These are phyloP conservation scores for Xerocomus amazonicus DNA, from an alignment of 1,284 basidiomycete genomes.

Conservation along the genomic window DNA sequence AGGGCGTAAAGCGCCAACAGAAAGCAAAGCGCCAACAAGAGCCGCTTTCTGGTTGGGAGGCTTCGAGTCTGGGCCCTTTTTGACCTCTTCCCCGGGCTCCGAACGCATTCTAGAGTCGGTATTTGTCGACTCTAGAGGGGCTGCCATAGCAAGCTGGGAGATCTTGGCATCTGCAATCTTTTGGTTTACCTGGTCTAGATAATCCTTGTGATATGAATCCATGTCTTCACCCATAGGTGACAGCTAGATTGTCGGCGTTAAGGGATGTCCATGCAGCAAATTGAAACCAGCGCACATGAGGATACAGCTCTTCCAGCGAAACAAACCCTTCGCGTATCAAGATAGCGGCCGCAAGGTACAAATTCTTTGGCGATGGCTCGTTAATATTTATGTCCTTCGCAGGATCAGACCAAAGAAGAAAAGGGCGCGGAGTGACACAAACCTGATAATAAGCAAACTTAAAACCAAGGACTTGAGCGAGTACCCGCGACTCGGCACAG, in stretches of 20 bases:
- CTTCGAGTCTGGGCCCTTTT: constrained; percentile 46
- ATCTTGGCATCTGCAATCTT: constrained; percentile 65
- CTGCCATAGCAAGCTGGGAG: constrained; percentile 87
- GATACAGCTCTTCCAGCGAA: constrained; percentile 79
- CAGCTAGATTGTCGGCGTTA: constrained; percentile 45
- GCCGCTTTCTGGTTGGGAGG: constrained; percentile 79
- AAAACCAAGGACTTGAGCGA: constrained; percentile 93
- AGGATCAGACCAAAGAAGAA: constrained; percentile 15
- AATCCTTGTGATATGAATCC: constrained; percentile 64
- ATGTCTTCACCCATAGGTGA: constrained; percentile 75
- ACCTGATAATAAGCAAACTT: constrained; percentile 92
- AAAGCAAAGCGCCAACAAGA: constrained; percentile 77
- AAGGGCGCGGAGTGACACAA: constrained; percentile 17
- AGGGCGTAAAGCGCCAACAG: constrained; percentile 79
- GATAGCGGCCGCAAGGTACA: constrained; percentile 84
- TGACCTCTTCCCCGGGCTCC: constrained; percentile 39
- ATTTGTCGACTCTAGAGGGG: constrained; percentile 69
- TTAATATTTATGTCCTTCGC: constrained; percentile 51
- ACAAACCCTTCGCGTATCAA: constrained; percentile 88
- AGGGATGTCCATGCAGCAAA: background rate
- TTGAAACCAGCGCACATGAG: constrained; percentile 62
- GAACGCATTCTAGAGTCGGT: constrained; percentile 38
- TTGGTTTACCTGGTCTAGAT: constrained; percentile 62
- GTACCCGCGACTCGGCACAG: constrained; percentile 50
- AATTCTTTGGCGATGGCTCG: constrained; percentile 64